Conservation (phyloP, 176 grass and related monocot species). For the Hsuehochloa calcarea region DNA sequence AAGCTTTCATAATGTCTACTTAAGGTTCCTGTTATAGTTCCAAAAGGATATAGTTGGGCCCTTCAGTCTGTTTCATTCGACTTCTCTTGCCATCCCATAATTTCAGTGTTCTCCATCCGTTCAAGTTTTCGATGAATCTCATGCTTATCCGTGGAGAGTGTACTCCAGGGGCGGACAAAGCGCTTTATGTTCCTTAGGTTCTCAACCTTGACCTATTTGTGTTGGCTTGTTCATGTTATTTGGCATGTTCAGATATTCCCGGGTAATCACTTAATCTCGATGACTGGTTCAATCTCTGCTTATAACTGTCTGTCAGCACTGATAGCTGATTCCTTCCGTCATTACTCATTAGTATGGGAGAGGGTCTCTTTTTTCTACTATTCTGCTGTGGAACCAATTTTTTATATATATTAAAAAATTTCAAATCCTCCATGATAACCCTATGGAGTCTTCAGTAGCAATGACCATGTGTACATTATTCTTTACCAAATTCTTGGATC, state of each 20-base stretch:
- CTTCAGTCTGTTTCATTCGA: slow-evolving; percentile 22
- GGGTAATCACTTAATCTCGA: slow-evolving; percentile 20
- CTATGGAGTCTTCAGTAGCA: neutral
- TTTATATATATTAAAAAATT: neutral
- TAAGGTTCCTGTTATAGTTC: slow-evolving; percentile 40
- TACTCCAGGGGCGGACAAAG: slow-evolving; percentile 8
- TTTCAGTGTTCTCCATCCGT: slow-evolving; percentile 17
- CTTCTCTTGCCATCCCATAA: slow-evolving; percentile 23
- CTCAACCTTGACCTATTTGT: slow-evolving; percentile 25
- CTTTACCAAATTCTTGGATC: slow-evolving; percentile 13
- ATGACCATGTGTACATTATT: neutral
- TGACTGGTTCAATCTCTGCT: slow-evolving; percentile 18
- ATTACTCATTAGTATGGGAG: neutral
- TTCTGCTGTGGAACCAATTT: neutral
- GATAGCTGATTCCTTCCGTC: neutral
- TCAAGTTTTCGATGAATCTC: slow-evolving; percentile 35
- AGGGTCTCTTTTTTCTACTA: neutral
- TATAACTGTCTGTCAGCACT: slow-evolving; percentile 4
- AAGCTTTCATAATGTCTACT: slow-evolving; percentile 90
- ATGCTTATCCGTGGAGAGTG: slow-evolving; percentile 24
- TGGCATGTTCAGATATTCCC: slow-evolving; percentile 24
- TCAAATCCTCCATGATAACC: neutral
- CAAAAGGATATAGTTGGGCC: slow-evolving; percentile 20
- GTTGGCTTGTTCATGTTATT: slow-evolving; percentile 28
- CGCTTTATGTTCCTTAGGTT: slow-evolving; percentile 38